These are phyloP conservation scores for Sporothrix pallida DNA, from an alignment of 2,329 filamentous ascomycete species.

Conservation along the genomic window DNA sequence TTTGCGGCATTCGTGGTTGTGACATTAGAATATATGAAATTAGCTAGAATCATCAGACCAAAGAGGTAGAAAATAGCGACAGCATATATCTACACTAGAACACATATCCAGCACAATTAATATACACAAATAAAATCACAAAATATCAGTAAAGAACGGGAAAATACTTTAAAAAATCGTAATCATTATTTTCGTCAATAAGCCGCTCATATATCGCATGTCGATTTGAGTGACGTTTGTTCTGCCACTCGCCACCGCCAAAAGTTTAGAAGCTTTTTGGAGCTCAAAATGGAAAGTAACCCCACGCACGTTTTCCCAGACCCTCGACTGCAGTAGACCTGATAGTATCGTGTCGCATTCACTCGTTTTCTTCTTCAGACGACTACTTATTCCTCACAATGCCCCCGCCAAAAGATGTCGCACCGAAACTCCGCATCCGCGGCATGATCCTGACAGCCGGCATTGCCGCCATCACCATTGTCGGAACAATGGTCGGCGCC, in stretches of 20 bases:
- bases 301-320: constrained; percentile 8
- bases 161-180: background rate
- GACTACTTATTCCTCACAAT: background rate
- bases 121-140: background rate
- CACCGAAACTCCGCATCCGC: constrained; percentile 35
- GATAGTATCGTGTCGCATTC: too few relatives aligned
- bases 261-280: constrained; percentile 20
- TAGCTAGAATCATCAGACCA: background rate
- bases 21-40: background rate
- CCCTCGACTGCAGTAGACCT: background rate
- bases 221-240: constrained; percentile 6
- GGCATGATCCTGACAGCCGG: constrained; percentile 38
- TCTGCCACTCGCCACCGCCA: constrained; percentile 38
- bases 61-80: too few relatives aligned
- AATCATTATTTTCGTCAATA: background rate
- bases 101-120: background rate
- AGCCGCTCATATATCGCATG: background rate
- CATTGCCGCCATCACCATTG: constrained; percentile 43
- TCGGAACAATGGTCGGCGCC: constrained; percentile 45
- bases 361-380: too few relatives aligned
- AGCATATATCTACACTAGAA: background rate
- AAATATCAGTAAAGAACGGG: background rate
- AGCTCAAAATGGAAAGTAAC: constrained; percentile 19
- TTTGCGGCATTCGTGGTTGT: too few relatives aligned
- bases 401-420: constrained; percentile 10